Evolutionary conservation across 257 asterid genomes (phyloP).

Genomic region (Jacaranda copaia): DNA sequence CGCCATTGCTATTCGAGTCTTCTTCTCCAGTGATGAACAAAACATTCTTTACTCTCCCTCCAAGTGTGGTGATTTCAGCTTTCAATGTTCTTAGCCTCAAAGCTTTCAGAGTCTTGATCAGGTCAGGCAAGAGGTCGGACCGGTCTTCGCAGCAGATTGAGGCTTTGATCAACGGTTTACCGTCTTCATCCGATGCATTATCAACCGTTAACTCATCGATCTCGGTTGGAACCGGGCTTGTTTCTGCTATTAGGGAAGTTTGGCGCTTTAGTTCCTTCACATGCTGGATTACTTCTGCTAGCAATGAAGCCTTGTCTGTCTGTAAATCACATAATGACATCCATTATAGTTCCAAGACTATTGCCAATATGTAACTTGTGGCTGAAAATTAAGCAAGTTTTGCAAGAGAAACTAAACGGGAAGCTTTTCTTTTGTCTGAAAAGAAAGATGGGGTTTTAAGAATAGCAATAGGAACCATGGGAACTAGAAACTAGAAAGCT

Average conservation of each 20-base stretch:
- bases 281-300: slow-evolving; percentile 71
- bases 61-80: slow-evolving; percentile 70
- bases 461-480: neutral
- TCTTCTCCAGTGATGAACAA: slow-evolving; percentile 79
- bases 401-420: neutral
- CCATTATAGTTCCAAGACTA: neutral
- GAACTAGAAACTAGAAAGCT: neutral
- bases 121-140: slow-evolving; percentile 61
- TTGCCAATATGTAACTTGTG: too few species aligned
- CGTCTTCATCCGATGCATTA: slow-evolving; percentile 47
- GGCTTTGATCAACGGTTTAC: slow-evolving; percentile 53
- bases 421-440: neutral
- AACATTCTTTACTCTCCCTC: slow-evolving; percentile 66
- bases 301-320: slow-evolving; percentile 74
- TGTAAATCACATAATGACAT: slow-evolving; percentile 21
- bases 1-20: slow-evolving; percentile 13
- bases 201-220: slow-evolving; percentile 54
- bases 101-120: slow-evolving; percentile 58
- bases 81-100: slow-evolving; percentile 51
- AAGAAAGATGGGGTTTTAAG: neutral
- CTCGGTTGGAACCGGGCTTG: slow-evolving; percentile 62
- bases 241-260: slow-evolving; percentile 58
- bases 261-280: slow-evolving; percentile 72
- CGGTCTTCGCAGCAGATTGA: slow-evolving; percentile 75
- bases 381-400: neutral